phyloP scores from a whole-genome alignment of 2,329 filamentous ascomycete species.

The Chaetomiaceae sp. region DNA sequence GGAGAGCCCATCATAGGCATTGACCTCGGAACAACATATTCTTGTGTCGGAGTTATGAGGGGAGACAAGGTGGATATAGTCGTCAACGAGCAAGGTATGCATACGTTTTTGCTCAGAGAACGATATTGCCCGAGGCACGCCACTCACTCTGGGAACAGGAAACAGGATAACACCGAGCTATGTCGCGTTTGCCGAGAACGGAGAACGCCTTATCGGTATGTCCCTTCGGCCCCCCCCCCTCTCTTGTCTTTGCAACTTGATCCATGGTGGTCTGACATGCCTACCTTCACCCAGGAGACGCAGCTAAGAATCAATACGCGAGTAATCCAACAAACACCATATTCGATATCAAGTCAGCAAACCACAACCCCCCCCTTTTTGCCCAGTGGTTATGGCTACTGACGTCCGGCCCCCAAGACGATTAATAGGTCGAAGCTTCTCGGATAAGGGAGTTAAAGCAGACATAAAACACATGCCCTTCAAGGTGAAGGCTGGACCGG shows the following conservation, averaged over 20 bases:
- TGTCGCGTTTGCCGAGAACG: conserved; percentile 84
- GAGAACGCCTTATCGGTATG: conserved; percentile 82
- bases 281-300: conserved; percentile 50
- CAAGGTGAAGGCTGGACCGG: conserved; percentile 47
- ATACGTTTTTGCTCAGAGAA: no score
- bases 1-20: conserved; percentile 25
- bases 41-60: conserved; percentile 89
- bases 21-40: conserved; percentile 26
- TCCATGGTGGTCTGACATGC: not conserved
- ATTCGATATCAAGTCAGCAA: conserved; percentile 67
- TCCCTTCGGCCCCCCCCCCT: not conserved
- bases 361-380: no score
- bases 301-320: conserved; percentile 91
- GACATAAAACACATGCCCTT: conserved; percentile 99
- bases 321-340: conserved; percentile 72
- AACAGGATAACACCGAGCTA: conserved; percentile 94
- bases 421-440: conserved; percentile 77
- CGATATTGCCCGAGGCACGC: no score
- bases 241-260: not conserved
- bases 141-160: conserved; percentile 43
- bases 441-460: conserved; percentile 79
- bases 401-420: conserved; percentile 38
- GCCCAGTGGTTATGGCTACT: not conserved
- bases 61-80: conserved; percentile 90
- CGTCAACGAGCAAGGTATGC: conserved; percentile 73